Conservation (phyloP, 345 rosid species). For the Acer yangbiense region DNA sequence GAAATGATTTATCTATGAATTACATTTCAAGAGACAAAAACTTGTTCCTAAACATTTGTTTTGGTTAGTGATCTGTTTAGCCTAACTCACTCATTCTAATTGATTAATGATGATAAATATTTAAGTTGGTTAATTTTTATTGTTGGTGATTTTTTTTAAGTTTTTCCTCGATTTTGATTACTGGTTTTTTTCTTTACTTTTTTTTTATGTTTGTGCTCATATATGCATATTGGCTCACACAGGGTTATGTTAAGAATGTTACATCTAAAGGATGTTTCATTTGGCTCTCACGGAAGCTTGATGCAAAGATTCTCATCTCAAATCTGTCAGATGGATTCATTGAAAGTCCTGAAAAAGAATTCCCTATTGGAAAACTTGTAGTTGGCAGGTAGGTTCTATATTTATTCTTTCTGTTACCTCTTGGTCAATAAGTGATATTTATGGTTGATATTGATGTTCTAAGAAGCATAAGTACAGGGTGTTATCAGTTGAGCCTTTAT, state of each 20-base stretch:
- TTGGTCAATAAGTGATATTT: conserved; percentile 15
- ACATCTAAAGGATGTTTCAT: conserved; percentile 88
- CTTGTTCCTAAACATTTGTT: not conserved
- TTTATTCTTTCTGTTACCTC: conserved; percentile 13
- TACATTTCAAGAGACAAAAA: not conserved
- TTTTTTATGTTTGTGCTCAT: conserved; percentile 11
- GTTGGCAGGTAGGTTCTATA: conserved; percentile 62
- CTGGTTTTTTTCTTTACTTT: not conserved
- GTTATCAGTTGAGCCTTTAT: conserved; percentile 74
- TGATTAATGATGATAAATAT: not conserved
- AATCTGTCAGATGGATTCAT: conserved; percentile 79
- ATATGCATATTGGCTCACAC: conserved; percentile 21
- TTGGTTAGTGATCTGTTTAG: not conserved
- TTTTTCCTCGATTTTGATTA: too few species aligned
- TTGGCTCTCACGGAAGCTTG: conserved; percentile 77
- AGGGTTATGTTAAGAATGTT: conserved; percentile 95
- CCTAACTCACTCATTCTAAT: not conserved
- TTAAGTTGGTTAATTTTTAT: not conserved
- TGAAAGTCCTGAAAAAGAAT: conserved; percentile 68
- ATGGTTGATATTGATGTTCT: conserved; percentile 15
- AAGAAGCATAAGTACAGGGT: conserved; percentile 56
- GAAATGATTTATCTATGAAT: not conserved
- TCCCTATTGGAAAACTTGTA: conserved; percentile 88
- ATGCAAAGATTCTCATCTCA: conserved; percentile 79
- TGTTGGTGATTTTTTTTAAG: not conserved